A percentile compares a stretch with the other conserved stretches of the same genome.
Evolutionary conservation across 2,329 filamentous ascomycete genomes (phyloP).

Genomic region (Raffaelea ambrosiae): DNA sequence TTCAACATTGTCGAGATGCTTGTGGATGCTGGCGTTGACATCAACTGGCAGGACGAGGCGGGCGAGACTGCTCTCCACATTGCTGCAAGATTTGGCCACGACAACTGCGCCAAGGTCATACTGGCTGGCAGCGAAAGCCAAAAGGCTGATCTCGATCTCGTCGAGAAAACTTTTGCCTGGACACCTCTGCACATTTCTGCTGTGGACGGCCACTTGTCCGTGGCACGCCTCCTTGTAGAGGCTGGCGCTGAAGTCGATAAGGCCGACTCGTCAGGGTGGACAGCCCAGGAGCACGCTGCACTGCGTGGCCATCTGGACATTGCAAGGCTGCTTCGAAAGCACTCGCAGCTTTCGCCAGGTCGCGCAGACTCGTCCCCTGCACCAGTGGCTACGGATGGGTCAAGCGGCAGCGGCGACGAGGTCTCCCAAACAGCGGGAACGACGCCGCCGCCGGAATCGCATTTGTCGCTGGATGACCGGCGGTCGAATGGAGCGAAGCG

Average conservation of each 20-base stretch:
- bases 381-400: too few species aligned
- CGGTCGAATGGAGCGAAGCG: constrained; percentile 44
- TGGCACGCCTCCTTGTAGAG: constrained; percentile 69
- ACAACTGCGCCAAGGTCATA: constrained; percentile 69
- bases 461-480: constrained; percentile 53
- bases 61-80: constrained; percentile 90
- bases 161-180: constrained; percentile 83
- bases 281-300: constrained; percentile 84
- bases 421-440: too few species aligned
- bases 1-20: constrained; percentile 76
- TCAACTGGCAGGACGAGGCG: constrained; percentile 85
- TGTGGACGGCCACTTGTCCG: constrained; percentile 72
- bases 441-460: constrained; percentile 35
- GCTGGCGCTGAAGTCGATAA: constrained; percentile 69
- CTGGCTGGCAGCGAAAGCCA: constrained; percentile 59
- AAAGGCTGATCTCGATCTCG: constrained; percentile 53
- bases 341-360: constrained; percentile 27
- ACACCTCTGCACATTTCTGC: constrained; percentile 90
- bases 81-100: constrained; percentile 80
- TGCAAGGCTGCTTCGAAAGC: constrained; percentile 56
- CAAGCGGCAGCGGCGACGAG: constrained; percentile 17
- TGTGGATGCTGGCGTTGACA: constrained; percentile 81
- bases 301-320: constrained; percentile 81
- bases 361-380: too few species aligned
- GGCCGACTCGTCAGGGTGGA: constrained; percentile 85